Base-by-base conservation (phyloP, 805 yeast species). In the Brettanomyces custersianus region DNA sequence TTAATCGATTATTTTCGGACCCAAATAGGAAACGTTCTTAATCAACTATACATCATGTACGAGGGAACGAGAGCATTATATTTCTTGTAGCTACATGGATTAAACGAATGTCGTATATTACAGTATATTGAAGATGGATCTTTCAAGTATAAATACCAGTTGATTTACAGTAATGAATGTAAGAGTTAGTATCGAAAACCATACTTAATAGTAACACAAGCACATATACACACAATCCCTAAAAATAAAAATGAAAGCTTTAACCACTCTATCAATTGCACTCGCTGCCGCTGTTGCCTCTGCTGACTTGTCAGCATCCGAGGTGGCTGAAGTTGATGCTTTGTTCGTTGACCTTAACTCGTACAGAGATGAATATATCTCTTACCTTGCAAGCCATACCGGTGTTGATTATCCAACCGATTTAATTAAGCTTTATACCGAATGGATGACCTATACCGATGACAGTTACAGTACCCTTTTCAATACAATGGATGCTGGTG, bases 401-500 rank as follows among this genome's bases (percentile, higher is more conserved):
- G 32, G 31, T 13, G 31, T 40, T 15, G 27, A 34, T 5, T 32
- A 42, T 31, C 48, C 48, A 27, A 16, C 32, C 18, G 35, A 19
- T 18, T 36, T 47, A 20, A 31, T 44, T 18, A 19, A 27, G 12
- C 8, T 47, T 5, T 62, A 60, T 31, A 25, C 44, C 23, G 39
- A 46, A 27, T 51, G 53, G 20, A 40, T 41, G 12, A 60, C 65
- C 20, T 60, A 60, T 47, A 61, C 60, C 6, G 63, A 62, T 42
- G 54, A 58, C 40, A 45, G 57, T 13, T 62, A 59, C 47, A 60
- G 65, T 35, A 52, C 63, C 29, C 46, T 62, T 37, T 46, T 59
- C 44, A 40, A 44, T 7, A 15, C 26, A 10, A 19, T 42, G 7
- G 25, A 21, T 17, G 29, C 29, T 8, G 13, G 39, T 4, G 43